A percentile compares a stretch with the other conserved stretches of the same genome.
Evolutionary conservation across 768 basidiomycete genomes (phyloP).

Genomic region (Boletus sp.): DNA sequence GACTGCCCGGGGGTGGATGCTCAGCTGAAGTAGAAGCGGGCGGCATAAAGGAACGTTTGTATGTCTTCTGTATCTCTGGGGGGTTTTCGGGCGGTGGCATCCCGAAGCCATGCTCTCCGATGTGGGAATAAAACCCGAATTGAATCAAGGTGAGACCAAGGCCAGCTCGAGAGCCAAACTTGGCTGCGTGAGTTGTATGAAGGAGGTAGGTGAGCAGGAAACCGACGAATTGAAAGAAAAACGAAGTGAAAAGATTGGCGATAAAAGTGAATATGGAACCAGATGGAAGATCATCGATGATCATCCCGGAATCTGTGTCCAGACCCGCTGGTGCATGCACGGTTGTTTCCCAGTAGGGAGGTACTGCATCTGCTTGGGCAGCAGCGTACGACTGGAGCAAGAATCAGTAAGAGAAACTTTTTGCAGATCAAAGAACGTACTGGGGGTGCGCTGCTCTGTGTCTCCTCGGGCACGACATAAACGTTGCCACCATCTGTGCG

Average conservation of each 20-base stretch:
- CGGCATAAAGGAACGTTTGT: constrained; percentile 21
- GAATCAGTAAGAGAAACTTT: not conserved
- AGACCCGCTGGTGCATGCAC: constrained; percentile 70
- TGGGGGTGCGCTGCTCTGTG: constrained; percentile 80
- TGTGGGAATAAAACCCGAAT: constrained; percentile 75
- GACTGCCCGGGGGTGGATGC: constrained; percentile 9
- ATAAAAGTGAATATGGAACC: constrained; percentile 74
- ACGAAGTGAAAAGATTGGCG: constrained; percentile 79
- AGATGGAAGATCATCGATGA: constrained; percentile 89
- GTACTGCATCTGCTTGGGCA: constrained; percentile 86
- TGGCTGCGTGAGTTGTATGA: constrained; percentile 87
- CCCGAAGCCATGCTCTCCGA: constrained; percentile 31
- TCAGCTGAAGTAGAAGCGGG: constrained; percentile 27
- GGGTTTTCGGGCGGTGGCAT: constrained; percentile 17
- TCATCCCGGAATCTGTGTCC: constrained; percentile 57
- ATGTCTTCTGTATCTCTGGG: constrained; percentile 11
- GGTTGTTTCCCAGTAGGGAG: constrained; percentile 96
- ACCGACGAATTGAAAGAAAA: constrained; percentile 96
- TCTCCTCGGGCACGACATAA: constrained; percentile 72
- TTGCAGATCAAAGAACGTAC: constrained; percentile 43
- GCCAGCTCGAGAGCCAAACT: constrained; percentile 90
- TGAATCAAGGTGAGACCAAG: constrained; percentile 96
- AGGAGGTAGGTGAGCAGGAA: constrained; percentile 92
- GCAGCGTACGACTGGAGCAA: constrained; percentile 69
- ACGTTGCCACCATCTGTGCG: constrained; percentile 52